phyloP scores from a whole-genome alignment of 352 stramenopile genomes.

The Globisporangium cederbergense region DNA sequence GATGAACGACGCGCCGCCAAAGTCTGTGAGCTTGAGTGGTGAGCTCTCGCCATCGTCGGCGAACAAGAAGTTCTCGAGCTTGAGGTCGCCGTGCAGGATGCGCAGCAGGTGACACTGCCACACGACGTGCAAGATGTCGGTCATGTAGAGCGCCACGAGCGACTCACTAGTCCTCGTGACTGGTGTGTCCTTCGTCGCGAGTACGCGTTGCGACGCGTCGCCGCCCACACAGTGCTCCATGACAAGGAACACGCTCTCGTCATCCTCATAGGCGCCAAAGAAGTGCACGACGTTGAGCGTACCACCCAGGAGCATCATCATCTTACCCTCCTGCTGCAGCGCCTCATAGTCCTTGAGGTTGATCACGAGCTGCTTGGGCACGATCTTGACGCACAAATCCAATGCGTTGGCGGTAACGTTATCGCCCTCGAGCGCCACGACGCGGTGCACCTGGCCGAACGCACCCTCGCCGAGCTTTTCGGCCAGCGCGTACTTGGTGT shows the following conservation, averaged over 20 bases:
- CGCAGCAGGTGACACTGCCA: constrained; percentile 74
- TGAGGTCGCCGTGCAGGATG: constrained; percentile 74
- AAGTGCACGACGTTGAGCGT: constrained; percentile 84
- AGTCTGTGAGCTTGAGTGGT: constrained; percentile 77
- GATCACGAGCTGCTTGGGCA: constrained; percentile 64
- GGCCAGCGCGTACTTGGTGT: constrained; percentile 42
- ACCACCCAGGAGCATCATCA: constrained; percentile 74
- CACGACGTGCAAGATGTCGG: constrained; percentile 74
- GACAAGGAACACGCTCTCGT: constrained; percentile 66
- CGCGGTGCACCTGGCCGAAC: constrained; percentile 64
- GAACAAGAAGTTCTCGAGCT: constrained; percentile 83
- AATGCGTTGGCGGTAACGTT: constrained; percentile 22
- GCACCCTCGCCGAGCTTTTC: constrained; percentile 67
- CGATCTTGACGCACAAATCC: constrained; percentile 75
- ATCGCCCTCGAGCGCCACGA: constrained; percentile 24
- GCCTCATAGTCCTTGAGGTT: constrained; percentile 56
- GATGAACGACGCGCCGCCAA: constrained; percentile 65
- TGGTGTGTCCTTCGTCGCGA: constrained; percentile 1
- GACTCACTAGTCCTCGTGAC: constrained; percentile 22
- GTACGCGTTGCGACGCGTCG: constrained; percentile 44
- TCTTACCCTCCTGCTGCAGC: constrained; percentile 64
- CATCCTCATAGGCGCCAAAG: constrained; percentile 77
- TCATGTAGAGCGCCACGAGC: constrained; percentile 61
- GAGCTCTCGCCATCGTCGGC: constrained; percentile 52
- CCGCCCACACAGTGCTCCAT: constrained; percentile 80